phyloP scores from a whole-genome alignment of 2,329 filamentous ascomycete species.

The Lachnum nothofagi region DNA sequence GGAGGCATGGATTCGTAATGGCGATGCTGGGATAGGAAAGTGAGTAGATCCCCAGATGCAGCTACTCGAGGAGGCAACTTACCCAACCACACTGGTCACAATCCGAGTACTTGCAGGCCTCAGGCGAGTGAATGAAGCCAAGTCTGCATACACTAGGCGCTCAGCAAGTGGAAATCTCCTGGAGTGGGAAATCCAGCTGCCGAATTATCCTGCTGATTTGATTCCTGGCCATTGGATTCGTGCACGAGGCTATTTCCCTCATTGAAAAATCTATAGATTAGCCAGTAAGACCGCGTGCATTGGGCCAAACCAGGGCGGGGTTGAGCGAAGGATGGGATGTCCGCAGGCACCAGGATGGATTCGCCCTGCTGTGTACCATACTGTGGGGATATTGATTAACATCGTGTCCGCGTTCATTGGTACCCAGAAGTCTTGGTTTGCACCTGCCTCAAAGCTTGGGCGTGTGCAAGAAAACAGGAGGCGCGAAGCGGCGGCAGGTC shows the following conservation, averaged over 20 bases:
- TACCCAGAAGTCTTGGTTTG: background rate
- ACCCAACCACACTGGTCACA: no score
- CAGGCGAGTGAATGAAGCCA: no score
- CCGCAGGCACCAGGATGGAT: no score
- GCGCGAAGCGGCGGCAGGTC: background rate
- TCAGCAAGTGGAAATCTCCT: no score
- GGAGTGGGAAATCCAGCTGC: background rate
- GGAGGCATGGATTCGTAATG: background rate
- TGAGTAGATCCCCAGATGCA: background rate
- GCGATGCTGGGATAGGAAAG: background rate
- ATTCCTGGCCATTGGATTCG: constrained; percentile 20
- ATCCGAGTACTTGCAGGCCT: no score
- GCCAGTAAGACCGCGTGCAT: no score
- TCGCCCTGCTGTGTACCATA: background rate
- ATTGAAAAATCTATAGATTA: background rate
- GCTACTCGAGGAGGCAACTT: background rate
- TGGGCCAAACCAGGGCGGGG: background rate
- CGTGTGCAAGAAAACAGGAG: background rate
- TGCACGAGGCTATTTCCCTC: constrained; percentile 14
- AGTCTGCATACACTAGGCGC: no score
- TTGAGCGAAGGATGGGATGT: background rate
- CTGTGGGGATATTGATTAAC: background rate
- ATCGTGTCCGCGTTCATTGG: constrained; percentile 7
- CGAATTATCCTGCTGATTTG: background rate
- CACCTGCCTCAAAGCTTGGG: background rate